Base-by-base conservation (phyloP, 2,329 filamentous ascomycete genomes). In the Magnaporthiopsis poae region DNA sequence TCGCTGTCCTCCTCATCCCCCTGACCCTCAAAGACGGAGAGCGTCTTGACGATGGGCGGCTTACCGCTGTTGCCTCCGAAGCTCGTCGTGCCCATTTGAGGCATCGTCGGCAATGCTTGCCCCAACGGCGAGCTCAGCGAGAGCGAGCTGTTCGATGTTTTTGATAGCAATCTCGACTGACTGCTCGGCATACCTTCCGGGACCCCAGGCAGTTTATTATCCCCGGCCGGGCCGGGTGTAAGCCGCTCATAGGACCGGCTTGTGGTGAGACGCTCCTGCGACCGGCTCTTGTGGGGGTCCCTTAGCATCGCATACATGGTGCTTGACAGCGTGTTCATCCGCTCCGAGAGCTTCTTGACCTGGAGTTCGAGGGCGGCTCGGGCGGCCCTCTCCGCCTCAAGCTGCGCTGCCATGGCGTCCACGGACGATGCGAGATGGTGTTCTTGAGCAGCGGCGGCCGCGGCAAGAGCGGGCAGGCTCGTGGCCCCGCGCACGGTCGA, bases 371-470 rank as follows among this genome's bases (percentile, higher is more conserved):
- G 79, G 4, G 80, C 77, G 66, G 81, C 78, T 5, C 86, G 80
- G 5, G 83, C 83, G 0, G 80, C 79, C 33, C 85, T 84, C 72
- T 89, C 86, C 1, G 80, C 78, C 67, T 86, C 79, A 33, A 88
- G 77, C 66, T 88, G 78, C 21, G 80, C 77, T 35, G 82, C 73
- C 21, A 88, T 76, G 1, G 78, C 80, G 8, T 77, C 77, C 29
- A 80, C 75, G 31, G 33, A 59, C 31, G 25, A 65, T 21, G 35
- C 13, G 15, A 31, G 65, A 9, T n/a, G 65, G 1, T 73, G 67
- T 9, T 73, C 67, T 3, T 66, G 68, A 61, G 62, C 74, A 8
- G 71, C 66, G 3, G 69, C 70, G 15, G 77, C 75, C 52, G 74
- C 75, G 3, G 76, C 71, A 5, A 82, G 67, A 4, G 75, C 73